Evolutionary conservation across 75 land plant genomes (phyloP).

Genomic region (Cupressus sempervirens): DNA sequence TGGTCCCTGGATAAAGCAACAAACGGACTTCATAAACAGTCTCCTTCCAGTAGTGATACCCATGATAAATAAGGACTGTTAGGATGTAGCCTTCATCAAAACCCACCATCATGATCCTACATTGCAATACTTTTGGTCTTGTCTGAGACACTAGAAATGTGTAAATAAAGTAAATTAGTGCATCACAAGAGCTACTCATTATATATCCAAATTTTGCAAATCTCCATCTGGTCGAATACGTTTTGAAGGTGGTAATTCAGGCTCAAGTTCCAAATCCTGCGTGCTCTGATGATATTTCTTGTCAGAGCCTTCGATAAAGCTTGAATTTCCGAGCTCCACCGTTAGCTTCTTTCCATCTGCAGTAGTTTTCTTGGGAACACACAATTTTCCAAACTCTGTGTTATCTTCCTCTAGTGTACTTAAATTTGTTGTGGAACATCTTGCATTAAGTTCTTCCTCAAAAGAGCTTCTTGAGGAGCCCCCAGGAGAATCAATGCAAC

Average conservation of each 20-base stretch:
- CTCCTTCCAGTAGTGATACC: not conserved
- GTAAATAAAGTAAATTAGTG: not conserved
- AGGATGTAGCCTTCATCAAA: not conserved
- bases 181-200: not conserved
- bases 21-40: not conserved
- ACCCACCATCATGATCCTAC: not conserved
- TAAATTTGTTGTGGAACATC: not conserved
- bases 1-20: not conserved
- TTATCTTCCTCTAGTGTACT: not conserved
- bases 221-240: not conserved
- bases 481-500: constrained; percentile 11
- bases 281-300: no score
- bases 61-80: constrained; percentile 1
- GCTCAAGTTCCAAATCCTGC: not conserved
- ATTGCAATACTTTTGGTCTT: not conserved
- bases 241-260: constrained; percentile 3
- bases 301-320: not conserved
- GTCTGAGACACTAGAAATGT: not conserved
- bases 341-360: constrained; percentile 2
- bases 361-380: not conserved
- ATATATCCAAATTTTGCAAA: not conserved
- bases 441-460: not conserved
- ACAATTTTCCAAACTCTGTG: not conserved
- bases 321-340: not conserved
- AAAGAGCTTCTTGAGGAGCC: constrained; percentile 3